Evolutionary conservation across 2,329 filamentous ascomycete species (phyloP), one percentile per base, ranked within the genome.

Genomic region (Verticillium isaacii): DNA sequence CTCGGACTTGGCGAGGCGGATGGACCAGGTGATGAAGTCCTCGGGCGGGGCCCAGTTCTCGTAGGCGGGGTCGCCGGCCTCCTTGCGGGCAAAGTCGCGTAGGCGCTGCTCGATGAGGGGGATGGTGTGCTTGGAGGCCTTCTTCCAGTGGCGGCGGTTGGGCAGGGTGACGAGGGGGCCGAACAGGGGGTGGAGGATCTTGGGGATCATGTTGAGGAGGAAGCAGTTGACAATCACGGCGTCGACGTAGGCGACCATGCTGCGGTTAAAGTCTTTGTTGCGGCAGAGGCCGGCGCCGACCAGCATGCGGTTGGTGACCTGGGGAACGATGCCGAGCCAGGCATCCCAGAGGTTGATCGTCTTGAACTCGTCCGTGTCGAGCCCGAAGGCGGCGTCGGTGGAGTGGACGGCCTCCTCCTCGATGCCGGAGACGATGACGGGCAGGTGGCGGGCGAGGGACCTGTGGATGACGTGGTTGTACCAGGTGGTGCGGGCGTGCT

Each of bases 1-100:
- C 60, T 85, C 83, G 0, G 73, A 72, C 37, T 71, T 71, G 17
- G 84, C 84, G 29, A 80, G 76, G 17, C 80, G 77, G 61, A 87
- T 83, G 56, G 77, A 75, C 85, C 85, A 88, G 5, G 80, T 85
- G 32, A 87, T 72, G 66, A 82, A 85, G 71, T 86, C 84, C 57
- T 86, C 82, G 0, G 83, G 81, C 7, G 80, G 76, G 3, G 71
- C 66, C 73, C 76, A 80, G 32, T 71, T 64, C 29, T 78, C 74
- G 60, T 75, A 77, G 2, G 71, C 74, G 1, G 77, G 70, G 32
- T 82, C 77, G 0, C 72, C 73, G 7, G 67, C 67, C 2, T 74
- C 74, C 59, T 79, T 78, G 59, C 73, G 76, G 32, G 69, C 66
- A 68, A 85, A 78, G 58, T 81, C 75, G 12, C 74, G 67, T 9